These are phyloP conservation scores for Cnidoscolus chayamansa DNA, from an alignment of 441 rosid species.

Conservation along the genomic window DNA sequence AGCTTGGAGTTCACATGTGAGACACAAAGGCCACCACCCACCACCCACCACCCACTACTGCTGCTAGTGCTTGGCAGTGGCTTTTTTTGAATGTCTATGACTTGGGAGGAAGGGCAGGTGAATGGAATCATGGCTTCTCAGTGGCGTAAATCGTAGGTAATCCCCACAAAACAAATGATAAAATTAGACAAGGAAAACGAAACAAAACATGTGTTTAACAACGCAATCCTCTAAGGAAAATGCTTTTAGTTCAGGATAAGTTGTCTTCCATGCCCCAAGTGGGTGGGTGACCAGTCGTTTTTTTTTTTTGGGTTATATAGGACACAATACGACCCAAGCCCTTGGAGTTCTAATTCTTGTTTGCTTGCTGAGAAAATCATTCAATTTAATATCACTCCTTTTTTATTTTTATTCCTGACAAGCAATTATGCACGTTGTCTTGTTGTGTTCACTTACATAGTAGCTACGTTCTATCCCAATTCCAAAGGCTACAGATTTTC, in stretches of 20 bases:
- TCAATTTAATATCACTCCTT: background rate
- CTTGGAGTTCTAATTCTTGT: conserved; percentile 10
- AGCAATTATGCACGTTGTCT: too few relatives aligned
- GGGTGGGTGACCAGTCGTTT: conserved; percentile 1
- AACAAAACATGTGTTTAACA: conserved; percentile 5
- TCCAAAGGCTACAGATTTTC: background rate
- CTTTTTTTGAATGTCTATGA: conserved; percentile 25
- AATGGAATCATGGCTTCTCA: conserved; percentile 33
- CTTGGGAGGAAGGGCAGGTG: conserved; percentile 20
- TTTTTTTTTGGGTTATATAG: conserved; percentile 6
- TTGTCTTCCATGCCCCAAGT: conserved; percentile 8
- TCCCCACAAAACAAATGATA: too few relatives aligned
- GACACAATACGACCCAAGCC: background rate
- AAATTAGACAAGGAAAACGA: conserved; percentile 1
- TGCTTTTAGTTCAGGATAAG: background rate
- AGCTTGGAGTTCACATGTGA: conserved; percentile 24
- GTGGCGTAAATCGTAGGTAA: conserved; percentile 31
- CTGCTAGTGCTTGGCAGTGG: background rate
- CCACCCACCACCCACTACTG: too few relatives aligned
- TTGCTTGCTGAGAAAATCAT: conserved; percentile 7
- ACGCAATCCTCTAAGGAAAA: conserved; percentile 8
- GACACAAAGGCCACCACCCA: background rate
- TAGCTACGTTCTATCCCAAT: too few relatives aligned
- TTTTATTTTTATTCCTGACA: too few relatives aligned
- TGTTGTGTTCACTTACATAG: too few relatives aligned